Conservation (phyloP, 2,329 filamentous ascomycete species). For the Ceratocystis alfenasii region DNA sequence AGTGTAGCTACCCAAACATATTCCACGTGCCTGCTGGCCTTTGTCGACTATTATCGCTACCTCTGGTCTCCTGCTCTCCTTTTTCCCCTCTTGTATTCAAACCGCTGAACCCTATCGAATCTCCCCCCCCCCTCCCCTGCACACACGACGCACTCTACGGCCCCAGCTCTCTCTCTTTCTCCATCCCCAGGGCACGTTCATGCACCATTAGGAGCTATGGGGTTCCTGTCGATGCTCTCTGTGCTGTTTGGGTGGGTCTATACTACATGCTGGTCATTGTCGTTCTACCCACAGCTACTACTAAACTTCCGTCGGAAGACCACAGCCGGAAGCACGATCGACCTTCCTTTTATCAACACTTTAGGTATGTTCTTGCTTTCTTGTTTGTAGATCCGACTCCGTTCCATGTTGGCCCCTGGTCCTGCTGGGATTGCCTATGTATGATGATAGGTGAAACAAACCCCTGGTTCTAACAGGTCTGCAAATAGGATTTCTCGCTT, state of each 20-base stretch:
- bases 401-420: neutral
- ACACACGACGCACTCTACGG: neutral
- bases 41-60: neutral
- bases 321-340: constrained; percentile 73
- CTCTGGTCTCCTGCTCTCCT: neutral
- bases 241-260: constrained; percentile 64
- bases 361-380: constrained; percentile 34
- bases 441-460: neutral
- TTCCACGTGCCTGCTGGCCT: neutral
- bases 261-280: constrained; percentile 66
- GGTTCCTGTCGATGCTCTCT: constrained; percentile 36
- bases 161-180: neutral
- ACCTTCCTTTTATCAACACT: constrained; percentile 69
- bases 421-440: neutral
- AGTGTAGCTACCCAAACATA: neutral
- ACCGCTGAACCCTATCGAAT: neutral
- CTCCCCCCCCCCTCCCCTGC: neutral
- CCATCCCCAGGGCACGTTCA: constrained; percentile 1
- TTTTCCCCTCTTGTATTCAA: neutral
- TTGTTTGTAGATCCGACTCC: neutral
- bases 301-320: constrained; percentile 66
- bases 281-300: constrained; percentile 84
- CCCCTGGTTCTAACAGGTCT: neutral
- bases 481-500: constrained; percentile 53
- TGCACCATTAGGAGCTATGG: constrained; percentile 26